These are phyloP conservation scores for Scheffersomyces stambukii DNA, from an alignment of 1,139 yeast species.

Conservation along the genomic window DNA sequence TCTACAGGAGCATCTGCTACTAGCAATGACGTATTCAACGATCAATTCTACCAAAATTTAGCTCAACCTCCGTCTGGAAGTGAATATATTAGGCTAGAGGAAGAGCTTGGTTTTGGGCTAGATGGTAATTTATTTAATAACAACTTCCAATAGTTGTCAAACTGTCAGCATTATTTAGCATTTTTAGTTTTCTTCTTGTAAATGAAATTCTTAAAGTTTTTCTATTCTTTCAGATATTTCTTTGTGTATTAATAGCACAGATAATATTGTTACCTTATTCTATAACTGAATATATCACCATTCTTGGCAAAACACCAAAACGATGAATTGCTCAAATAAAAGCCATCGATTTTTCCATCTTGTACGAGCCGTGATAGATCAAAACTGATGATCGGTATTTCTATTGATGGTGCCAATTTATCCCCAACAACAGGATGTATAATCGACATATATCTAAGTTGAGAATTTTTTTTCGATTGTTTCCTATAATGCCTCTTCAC, in stretches of 20 bases:
- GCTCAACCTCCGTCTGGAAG: slow-evolving; percentile 12
- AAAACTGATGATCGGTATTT: slow-evolving; percentile 31
- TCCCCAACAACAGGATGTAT: slow-evolving; percentile 39
- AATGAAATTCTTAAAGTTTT: slow-evolving; percentile 2
- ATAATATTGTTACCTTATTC: slow-evolving; percentile 8
- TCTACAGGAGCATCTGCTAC: slow-evolving; percentile 2
- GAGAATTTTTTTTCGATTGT: slow-evolving; percentile 7
- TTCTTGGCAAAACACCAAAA: slow-evolving; percentile 52
- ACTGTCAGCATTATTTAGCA: too few species aligned
- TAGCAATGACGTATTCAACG: slow-evolving; percentile 1
- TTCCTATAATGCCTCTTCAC: slow-evolving; percentile 24
- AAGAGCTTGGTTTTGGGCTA: slow-evolving; percentile 45
- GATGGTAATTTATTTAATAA: slow-evolving; percentile 26
- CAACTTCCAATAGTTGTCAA: too few species aligned
- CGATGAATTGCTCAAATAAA: slow-evolving; percentile 31
- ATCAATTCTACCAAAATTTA: slow-evolving; percentile 6
- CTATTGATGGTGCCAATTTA: slow-evolving; percentile 38
- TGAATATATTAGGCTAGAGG: slow-evolving; percentile 39
- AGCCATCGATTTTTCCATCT: slow-evolving; percentile 44
- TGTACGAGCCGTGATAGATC: slow-evolving; percentile 30
- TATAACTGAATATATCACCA: slow-evolving; percentile 47
- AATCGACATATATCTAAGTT: slow-evolving; percentile 21
- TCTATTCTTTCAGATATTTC: slow-evolving; percentile 1
- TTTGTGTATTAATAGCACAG: neutral
- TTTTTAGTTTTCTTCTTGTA: slow-evolving; percentile 1